phyloP scores from a whole-genome alignment of 768 basidiomycete genomes.

The Suillus lakei region DNA sequence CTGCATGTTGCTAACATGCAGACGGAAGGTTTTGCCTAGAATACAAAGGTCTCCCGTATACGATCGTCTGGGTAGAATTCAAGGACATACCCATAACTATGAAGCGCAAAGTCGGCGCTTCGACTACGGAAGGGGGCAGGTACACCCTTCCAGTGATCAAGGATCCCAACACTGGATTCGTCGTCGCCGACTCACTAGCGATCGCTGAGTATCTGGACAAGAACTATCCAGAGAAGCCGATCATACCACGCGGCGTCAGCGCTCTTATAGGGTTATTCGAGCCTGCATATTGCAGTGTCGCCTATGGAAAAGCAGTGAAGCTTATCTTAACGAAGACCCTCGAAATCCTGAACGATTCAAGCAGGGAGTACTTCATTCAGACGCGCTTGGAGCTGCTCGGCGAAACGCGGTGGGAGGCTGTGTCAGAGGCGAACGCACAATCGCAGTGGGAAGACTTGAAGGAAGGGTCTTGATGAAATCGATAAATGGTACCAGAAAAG shows the following conservation, averaged over 20 bases:
- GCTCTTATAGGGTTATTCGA: slow-evolving; percentile 10
- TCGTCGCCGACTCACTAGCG: slow-evolving; percentile 11
- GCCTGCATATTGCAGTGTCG: not conserved
- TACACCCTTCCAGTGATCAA: slow-evolving; percentile 15
- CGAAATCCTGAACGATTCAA: slow-evolving; percentile 1
- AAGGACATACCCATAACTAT: slow-evolving; percentile 47
- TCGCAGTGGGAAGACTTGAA: slow-evolving; percentile 7
- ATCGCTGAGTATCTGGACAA: slow-evolving; percentile 17
- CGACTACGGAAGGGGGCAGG: not conserved
- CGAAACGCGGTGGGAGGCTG: not conserved
- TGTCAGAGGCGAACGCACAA: not conserved
- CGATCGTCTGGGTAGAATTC: slow-evolving; percentile 55
- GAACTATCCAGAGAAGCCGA: slow-evolving; percentile 10
- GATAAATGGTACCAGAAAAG: slow-evolving; percentile 11
- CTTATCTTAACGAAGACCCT: slow-evolving; percentile 6
- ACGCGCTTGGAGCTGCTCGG: slow-evolving; percentile 5
- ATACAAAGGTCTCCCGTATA: slow-evolving; percentile 43
- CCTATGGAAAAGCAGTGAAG: slow-evolving; percentile 3
- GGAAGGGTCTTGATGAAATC: slow-evolving; percentile 5
- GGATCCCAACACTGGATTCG: slow-evolving; percentile 13
- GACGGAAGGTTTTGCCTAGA: slow-evolving; percentile 32
- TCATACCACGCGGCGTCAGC: slow-evolving; percentile 1
- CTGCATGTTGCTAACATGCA: not conserved
- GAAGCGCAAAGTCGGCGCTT: slow-evolving; percentile 41
- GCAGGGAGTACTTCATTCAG: slow-evolving; percentile 10